Percentiles rank a stretch among this genome's conserved stretches.
phyloP scores from a whole-genome alignment of 2,329 filamentous ascomycete species.

The Fusarium sp. region DNA sequence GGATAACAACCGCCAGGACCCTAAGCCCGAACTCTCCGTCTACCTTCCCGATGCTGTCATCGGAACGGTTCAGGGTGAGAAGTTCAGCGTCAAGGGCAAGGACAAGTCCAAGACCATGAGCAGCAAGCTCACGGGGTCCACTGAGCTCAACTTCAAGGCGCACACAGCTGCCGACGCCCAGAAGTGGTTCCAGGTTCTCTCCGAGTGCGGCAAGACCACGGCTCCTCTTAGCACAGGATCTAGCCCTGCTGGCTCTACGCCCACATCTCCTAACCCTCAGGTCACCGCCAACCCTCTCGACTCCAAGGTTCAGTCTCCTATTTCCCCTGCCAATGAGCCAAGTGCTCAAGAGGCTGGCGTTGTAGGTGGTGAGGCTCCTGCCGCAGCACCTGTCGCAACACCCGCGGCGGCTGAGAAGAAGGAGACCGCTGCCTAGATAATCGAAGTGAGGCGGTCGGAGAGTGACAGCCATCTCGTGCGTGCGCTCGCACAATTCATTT shows the following conservation, averaged over 20 bases:
- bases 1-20: conserved; percentile 77
- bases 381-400: conserved; percentile 14
- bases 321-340: conserved; percentile 44
- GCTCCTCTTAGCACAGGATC: conserved; percentile 48
- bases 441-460: conserved; percentile 36
- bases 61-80: conserved; percentile 77
- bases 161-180: conserved; percentile 82
- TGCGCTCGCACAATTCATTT: conserved; percentile 11
- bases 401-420: conserved; percentile 36
- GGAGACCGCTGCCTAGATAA: conserved; percentile 33
- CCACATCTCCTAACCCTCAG: conserved; percentile 46
- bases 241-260: conserved; percentile 44
- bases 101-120: conserved; percentile 84
- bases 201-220: conserved; percentile 66
- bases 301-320: conserved; percentile 33
- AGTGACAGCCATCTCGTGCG: conserved; percentile 10
- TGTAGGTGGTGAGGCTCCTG: conserved; percentile 48
- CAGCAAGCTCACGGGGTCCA: conserved; percentile 81
- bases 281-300: conserved; percentile 31
- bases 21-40: conserved; percentile 86
- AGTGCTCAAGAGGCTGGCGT: conserved; percentile 63
- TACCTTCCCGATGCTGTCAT: conserved; percentile 92
- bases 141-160: conserved; percentile 89
- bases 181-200: conserved; percentile 85
- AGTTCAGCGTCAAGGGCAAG: conserved; percentile 97